phyloP scores from a whole-genome alignment of 345 rosid species.

The Anacardium occidentale region DNA sequence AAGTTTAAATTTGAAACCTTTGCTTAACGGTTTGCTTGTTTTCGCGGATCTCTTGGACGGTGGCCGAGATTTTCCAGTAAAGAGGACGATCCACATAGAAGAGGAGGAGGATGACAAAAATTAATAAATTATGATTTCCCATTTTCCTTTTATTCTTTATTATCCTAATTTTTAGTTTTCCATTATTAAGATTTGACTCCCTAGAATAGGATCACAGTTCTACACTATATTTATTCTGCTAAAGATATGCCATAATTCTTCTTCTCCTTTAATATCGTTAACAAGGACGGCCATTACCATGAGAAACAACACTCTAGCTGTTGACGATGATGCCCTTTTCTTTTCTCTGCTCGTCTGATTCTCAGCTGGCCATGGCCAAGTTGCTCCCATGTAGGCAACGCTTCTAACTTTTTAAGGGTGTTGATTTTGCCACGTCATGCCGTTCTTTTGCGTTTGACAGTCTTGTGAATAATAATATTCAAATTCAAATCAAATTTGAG shows the following conservation, averaged over 20 bases:
- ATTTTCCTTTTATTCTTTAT: too few species aligned
- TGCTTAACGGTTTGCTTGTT: slow-evolving; percentile 78
- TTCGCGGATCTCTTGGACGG: slow-evolving; percentile 80
- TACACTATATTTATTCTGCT: too few species aligned
- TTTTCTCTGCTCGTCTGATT: neutral
- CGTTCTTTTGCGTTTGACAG: neutral
- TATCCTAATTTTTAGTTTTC: too few species aligned
- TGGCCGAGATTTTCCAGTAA: slow-evolving; percentile 93
- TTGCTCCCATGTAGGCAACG: too few species aligned
- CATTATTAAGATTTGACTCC: too few species aligned
- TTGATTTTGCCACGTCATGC: slow-evolving; percentile 6
- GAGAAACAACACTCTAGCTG: slow-evolving; percentile 47
- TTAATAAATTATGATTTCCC: too few species aligned
- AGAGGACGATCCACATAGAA: slow-evolving; percentile 83
- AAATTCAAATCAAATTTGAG: too few species aligned
- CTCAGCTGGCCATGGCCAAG: neutral
- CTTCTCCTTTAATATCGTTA: too few species aligned
- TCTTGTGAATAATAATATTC: too few species aligned
- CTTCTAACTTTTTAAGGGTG: neutral
- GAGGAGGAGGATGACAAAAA: slow-evolving; percentile 40
- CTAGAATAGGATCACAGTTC: too few species aligned
- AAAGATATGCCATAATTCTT: too few species aligned
- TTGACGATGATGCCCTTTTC: slow-evolving; percentile 25
- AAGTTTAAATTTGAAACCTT: slow-evolving; percentile 28
- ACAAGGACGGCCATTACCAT: slow-evolving; percentile 24